Percentiles rank a stretch among this genome's conserved stretches.
Evolutionary conservation across 2,329 filamentous ascomycete genomes (phyloP).

Genomic region (Colletotrichum aenigma): DNA sequence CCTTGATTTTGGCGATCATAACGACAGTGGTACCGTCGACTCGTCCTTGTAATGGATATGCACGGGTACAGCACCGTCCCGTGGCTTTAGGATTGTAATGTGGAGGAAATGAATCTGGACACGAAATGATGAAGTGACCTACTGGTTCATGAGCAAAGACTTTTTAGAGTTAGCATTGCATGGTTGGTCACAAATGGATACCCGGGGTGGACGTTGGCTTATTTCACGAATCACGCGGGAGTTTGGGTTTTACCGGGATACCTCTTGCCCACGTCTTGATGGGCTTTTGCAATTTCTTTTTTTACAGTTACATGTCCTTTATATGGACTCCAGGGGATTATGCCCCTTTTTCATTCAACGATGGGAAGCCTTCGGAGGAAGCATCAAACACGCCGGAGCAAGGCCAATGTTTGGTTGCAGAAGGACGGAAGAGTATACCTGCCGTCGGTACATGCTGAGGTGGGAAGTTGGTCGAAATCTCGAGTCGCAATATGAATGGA

Average conservation of each 20-base stretch:
- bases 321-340: neutral
- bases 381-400: neutral
- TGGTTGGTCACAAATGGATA: slow-evolving; percentile 14
- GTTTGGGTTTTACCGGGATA: neutral
- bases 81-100: slow-evolving; percentile 29
- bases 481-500: neutral
- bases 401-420: neutral
- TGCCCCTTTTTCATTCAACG: neutral
- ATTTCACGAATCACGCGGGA: neutral
- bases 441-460: neutral
- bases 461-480: neutral
- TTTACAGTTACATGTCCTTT: neutral
- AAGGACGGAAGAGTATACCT: neutral
- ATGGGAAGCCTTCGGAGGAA: neutral
- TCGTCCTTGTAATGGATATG: neutral
- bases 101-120: neutral
- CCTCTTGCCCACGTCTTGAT: neutral
- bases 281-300: neutral
- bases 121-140: slow-evolving; percentile 1
- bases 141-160: slow-evolving; percentile 11
- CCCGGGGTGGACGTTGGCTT: neutral
- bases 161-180: slow-evolving; percentile 22
- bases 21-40: neutral
- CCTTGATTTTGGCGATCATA: slow-evolving; percentile 23
- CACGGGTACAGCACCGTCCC: neutral